Evolutionary conservation across 2,329 filamentous ascomycete genomes (phyloP).

Genomic region (Samsoniella hepiali): DNA sequence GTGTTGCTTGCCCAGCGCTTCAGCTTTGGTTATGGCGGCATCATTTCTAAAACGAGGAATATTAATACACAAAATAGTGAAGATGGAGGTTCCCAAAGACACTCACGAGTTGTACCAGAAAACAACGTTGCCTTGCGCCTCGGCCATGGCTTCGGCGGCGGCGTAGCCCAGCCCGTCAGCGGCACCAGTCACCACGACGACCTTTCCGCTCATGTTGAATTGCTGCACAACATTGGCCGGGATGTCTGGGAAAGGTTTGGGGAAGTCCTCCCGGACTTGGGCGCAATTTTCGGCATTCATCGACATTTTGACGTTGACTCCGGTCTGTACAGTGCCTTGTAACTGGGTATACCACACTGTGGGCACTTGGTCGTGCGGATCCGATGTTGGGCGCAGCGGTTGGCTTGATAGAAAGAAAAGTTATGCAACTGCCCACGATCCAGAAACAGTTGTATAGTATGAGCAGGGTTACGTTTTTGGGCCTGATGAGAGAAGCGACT

Average conservation of each 20-base stretch:
- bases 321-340: too few species aligned
- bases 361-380: too few species aligned
- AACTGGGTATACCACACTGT: too few species aligned
- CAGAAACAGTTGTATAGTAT: too few species aligned
- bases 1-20: slow-evolving; percentile 29
- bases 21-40: slow-evolving; percentile 35
- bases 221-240: slow-evolving; percentile 44
- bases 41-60: slow-evolving; percentile 27
- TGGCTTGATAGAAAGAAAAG: too few species aligned
- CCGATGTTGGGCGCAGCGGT: too few species aligned
- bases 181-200: slow-evolving; percentile 43
- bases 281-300: slow-evolving; percentile 27
- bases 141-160: slow-evolving; percentile 44
- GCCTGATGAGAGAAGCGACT: too few species aligned
- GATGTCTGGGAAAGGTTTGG: slow-evolving; percentile 33
- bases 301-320: slow-evolving; percentile 24
- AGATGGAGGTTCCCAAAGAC: not conserved
- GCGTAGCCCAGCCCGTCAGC: slow-evolving; percentile 44
- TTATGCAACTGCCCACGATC: too few species aligned
- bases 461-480: too few species aligned
- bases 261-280: slow-evolving; percentile 25
- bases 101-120: slow-evolving; percentile 29
- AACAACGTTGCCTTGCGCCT: slow-evolving; percentile 41
- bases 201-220: slow-evolving; percentile 39
- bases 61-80: too few species aligned